Conservation (phyloP, 345 rosid species). For the Lepidium aucheri region DNA sequence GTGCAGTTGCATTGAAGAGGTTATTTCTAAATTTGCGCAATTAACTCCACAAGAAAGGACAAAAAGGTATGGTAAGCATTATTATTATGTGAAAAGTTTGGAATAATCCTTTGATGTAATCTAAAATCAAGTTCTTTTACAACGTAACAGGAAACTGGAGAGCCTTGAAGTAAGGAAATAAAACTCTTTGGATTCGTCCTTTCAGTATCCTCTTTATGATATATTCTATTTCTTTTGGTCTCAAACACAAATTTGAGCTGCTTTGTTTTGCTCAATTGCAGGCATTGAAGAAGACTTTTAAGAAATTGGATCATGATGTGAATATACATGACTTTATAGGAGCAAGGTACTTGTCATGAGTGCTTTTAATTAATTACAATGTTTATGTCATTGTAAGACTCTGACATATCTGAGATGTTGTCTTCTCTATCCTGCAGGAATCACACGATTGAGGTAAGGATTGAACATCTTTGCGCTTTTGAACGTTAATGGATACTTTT, state of each 20-base stretch:
- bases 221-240: not conserved
- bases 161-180: slow-evolving; percentile 74
- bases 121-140: not conserved
- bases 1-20: slow-evolving; percentile 62
- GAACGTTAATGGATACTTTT: not conserved
- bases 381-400: not conserved
- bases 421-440: slow-evolving; percentile 39
- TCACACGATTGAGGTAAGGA: slow-evolving; percentile 65
- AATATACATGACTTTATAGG: slow-evolving; percentile 75
- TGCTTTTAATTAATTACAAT: not conserved
- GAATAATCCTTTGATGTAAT: slow-evolving; percentile 4
- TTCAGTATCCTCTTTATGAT: slow-evolving; percentile 3
- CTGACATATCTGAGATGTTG: slow-evolving; percentile 18
- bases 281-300: slow-evolving; percentile 86
- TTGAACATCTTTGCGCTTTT: not conserved
- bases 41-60: slow-evolving; percentile 87
- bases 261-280: slow-evolving; percentile 29
- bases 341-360: slow-evolving; percentile 40
- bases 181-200: not conserved
- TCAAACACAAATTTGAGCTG: not conserved
- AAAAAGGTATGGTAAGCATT: slow-evolving; percentile 52
- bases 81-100: slow-evolving; percentile 3
- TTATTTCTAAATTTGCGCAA: slow-evolving; percentile 69
- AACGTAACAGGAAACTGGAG: slow-evolving; percentile 71
- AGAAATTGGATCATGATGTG: slow-evolving; percentile 89